Evolutionary conservation across 2,329 filamentous ascomycete species (phyloP).

Genomic region (Verticillium zaregamsianum): DNA sequence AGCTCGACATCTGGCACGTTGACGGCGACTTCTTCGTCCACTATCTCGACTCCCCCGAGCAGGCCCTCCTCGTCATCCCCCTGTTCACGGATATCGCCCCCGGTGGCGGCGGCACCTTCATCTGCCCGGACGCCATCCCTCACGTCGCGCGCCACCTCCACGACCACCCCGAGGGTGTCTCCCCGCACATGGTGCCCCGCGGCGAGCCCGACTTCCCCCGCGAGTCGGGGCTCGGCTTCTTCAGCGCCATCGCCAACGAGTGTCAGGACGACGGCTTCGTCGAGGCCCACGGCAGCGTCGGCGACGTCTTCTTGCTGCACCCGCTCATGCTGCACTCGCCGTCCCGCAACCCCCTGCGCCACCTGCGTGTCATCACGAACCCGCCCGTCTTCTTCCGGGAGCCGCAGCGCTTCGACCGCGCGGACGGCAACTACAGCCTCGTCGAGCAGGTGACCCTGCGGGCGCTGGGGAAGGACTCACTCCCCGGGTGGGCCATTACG

Average conservation of each 20-base stretch:
- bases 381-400: constrained; percentile 40
- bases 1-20: constrained; percentile 60
- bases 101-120: constrained; percentile 59
- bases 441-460: constrained; percentile 52
- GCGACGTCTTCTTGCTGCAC: constrained; percentile 56
- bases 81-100: constrained; percentile 60
- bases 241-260: constrained; percentile 30
- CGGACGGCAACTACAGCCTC: constrained; percentile 43
- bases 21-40: constrained; percentile 72
- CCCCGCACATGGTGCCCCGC: constrained; percentile 59
- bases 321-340: constrained; percentile 57
- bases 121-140: constrained; percentile 57
- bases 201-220: constrained; percentile 40
- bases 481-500: constrained; percentile 49
- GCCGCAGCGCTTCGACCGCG: constrained; percentile 48
- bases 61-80: constrained; percentile 64
- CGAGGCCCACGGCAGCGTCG: constrained; percentile 48
- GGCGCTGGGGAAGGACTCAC: constrained; percentile 39
- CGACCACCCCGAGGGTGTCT: constrained; percentile 61
- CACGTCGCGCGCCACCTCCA: constrained; percentile 54
- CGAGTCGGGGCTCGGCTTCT: constrained; percentile 41
- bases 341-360: constrained; percentile 25
- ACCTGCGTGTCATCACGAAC: constrained; percentile 21
- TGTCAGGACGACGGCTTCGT: constrained; percentile 43
- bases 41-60: constrained; percentile 67